Evolutionary conservation across 1,284 basidiomycete genomes (phyloP).

Genomic region (Austropuccinia psidii): DNA sequence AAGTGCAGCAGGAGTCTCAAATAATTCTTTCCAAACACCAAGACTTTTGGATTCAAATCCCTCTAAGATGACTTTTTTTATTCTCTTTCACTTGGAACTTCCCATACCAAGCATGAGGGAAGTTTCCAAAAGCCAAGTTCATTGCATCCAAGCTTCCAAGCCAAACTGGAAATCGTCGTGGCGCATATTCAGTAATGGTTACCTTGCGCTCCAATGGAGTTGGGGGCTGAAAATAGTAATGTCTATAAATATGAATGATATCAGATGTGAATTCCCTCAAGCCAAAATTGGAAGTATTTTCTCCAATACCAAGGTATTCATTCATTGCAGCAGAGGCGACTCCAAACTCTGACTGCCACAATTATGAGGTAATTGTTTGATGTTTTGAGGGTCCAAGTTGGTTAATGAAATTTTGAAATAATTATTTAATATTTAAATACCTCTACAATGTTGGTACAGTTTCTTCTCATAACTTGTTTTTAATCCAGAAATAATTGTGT

Average conservation of each 20-base stretch:
- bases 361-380: not conserved
- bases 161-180: constrained; percentile 2
- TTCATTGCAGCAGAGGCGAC: not conserved
- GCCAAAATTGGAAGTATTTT: not conserved
- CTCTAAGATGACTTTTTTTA: not conserved
- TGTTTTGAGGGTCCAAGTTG: not conserved
- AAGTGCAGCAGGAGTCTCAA: not conserved
- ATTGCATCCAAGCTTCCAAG: constrained; percentile 21
- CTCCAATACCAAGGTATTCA: not conserved
- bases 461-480: no score
- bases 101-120: not conserved
- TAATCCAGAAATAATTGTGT: no score
- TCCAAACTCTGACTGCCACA: not conserved
- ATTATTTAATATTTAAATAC: no score
- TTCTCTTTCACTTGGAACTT: constrained; percentile 9
- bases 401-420: not conserved
- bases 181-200: not conserved
- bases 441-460: no score
- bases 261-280: not conserved
- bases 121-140: constrained; percentile 22
- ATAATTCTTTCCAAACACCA: not conserved
- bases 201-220: not conserved
- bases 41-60: not conserved
- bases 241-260: not conserved
- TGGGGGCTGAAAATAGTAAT: not conserved